Conservation (phyloP, 805 yeast species). For the Yamadazyma paraphyllophila region DNA sequence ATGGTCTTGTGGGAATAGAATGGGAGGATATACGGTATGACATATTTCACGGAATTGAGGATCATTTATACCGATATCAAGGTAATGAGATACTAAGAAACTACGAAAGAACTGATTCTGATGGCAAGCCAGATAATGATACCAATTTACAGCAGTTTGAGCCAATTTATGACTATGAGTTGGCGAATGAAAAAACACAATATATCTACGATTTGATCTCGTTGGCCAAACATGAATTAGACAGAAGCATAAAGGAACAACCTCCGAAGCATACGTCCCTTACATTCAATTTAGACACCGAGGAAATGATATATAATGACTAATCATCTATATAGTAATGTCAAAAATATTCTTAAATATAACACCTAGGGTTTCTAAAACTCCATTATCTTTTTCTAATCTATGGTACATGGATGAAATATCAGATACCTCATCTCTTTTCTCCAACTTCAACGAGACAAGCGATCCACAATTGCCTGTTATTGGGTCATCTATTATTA, state of each 20-base stretch:
- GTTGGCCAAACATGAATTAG: slow-evolving; percentile 4
- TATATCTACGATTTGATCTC: slow-evolving; percentile 14
- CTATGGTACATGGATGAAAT: slow-evolving; percentile 16
- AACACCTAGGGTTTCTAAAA: slow-evolving; percentile 21
- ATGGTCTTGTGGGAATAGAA: slow-evolving; percentile 39
- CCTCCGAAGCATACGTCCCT: neutral
- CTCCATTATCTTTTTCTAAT: slow-evolving; percentile 25
- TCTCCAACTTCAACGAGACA: slow-evolving; percentile 7
- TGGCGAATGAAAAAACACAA: slow-evolving; percentile 28
- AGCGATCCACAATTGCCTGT: slow-evolving; percentile 24
- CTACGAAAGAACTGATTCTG: neutral
- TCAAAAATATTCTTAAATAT: slow-evolving; percentile 22
- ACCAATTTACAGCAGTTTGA: slow-evolving; percentile 1
- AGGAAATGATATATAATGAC: slow-evolving; percentile 12
- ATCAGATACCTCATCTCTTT: slow-evolving; percentile 4
- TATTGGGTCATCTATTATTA: slow-evolving; percentile 19
- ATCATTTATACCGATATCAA: slow-evolving; percentile 29
- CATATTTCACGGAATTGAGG: slow-evolving; percentile 34
- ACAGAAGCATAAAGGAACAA: slow-evolving; percentile 7
- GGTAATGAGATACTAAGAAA: slow-evolving; percentile 1
- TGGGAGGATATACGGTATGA: slow-evolving; percentile 44
- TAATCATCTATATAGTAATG: slow-evolving; percentile 3
- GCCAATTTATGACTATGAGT: slow-evolving; percentile 35
- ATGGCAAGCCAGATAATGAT: neutral
- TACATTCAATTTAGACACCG: slow-evolving; percentile 29